A percentile compares a stretch with the other conserved stretches of the same genome.
Conservation (phyloP, 805 yeast species). For the Saccharomycodes ludwigii region DNA sequence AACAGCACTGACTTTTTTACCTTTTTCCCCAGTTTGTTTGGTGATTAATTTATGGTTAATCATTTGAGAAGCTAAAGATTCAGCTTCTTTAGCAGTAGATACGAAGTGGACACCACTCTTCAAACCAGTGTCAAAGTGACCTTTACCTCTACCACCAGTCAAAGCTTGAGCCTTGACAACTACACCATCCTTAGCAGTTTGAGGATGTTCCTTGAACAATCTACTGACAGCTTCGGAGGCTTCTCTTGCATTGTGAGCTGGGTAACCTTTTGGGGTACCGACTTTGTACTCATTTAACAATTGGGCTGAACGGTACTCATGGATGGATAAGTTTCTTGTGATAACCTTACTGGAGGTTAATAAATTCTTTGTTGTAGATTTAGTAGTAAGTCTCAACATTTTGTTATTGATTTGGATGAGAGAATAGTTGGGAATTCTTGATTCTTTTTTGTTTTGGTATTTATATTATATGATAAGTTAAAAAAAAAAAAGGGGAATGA, state of each 20-base stretch:
- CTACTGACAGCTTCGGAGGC: slow-evolving; percentile 74
- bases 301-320: slow-evolving; percentile 92
- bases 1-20: slow-evolving; percentile 94
- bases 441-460: background rate
- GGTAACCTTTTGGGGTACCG: slow-evolving; percentile 83
- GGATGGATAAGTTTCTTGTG: slow-evolving; percentile 74
- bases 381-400: slow-evolving; percentile 5
- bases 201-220: slow-evolving; percentile 26
- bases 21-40: slow-evolving; percentile 95
- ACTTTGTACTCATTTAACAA: slow-evolving; percentile 73
- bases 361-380: no score
- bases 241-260: slow-evolving; percentile 81
- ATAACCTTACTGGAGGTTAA: no score
- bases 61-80: slow-evolving; percentile 79
- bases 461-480: background rate
- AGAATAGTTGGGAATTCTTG: background rate
- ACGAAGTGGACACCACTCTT: slow-evolving; percentile 95
- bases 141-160: slow-evolving; percentile 99
- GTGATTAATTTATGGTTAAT: slow-evolving; percentile 87
- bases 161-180: slow-evolving; percentile 97
- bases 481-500: background rate
- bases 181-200: slow-evolving; percentile 52
- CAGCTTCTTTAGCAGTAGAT: slow-evolving; percentile 74
- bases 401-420: background rate
- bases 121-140: slow-evolving; percentile 89